Percentiles rank a stretch among this genome's conserved stretches.
Conservation (phyloP, 2,329 filamentous ascomycete genomes). For the Paecilomyces dactylethromorphus region DNA sequence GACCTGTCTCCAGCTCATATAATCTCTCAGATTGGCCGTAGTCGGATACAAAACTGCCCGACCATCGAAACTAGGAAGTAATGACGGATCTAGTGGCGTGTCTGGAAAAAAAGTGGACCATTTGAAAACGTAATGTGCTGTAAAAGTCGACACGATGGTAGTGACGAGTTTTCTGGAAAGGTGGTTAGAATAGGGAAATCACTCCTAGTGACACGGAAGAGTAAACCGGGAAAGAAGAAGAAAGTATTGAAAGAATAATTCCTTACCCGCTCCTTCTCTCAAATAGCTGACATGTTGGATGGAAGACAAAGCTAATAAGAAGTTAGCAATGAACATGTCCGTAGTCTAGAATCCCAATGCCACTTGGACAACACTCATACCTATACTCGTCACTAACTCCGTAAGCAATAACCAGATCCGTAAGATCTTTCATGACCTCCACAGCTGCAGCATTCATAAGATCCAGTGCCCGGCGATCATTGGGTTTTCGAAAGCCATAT, state of each 20-base stretch:
- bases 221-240: background rate
- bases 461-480: constrained; percentile 77
- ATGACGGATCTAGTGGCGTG: constrained; percentile 60
- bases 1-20: constrained; percentile 93
- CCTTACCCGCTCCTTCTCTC: constrained; percentile 71
- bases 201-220: too few species aligned
- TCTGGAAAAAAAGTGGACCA: constrained; percentile 74
- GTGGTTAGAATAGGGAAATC: background rate
- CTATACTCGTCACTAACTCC: constrained; percentile 91
- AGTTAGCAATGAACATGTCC: background rate
- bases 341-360: too few species aligned
- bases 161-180: constrained; percentile 77
- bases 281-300: constrained; percentile 75
- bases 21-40: constrained; percentile 76
- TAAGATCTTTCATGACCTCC: constrained; percentile 72
- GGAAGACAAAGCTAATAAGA: constrained; percentile 71
- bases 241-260: background rate
- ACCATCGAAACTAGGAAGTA: constrained; percentile 83
- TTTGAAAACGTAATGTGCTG: constrained; percentile 76
- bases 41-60: constrained; percentile 85
- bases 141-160: constrained; percentile 88
- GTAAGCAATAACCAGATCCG: constrained; percentile 82
- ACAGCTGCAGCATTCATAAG: constrained; percentile 94
- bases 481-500: constrained; percentile 85
- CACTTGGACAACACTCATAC: constrained; percentile 9